phyloP scores from a whole-genome alignment of 352 stramenopile genomes.

The Phytophthora crassamura region DNA sequence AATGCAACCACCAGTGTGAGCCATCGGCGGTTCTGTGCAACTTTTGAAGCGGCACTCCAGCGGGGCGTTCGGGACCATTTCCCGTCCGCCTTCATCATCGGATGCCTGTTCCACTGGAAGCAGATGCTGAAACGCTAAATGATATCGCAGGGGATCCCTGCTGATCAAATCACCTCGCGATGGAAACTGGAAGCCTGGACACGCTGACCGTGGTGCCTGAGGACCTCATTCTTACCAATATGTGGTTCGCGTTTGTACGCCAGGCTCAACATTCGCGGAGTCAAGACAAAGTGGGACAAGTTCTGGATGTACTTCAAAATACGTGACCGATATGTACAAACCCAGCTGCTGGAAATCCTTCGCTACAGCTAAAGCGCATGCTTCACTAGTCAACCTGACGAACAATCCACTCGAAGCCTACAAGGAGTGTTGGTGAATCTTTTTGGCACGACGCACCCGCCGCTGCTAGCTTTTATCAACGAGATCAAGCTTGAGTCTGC shows the following conservation, averaged over 20 bases:
- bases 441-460: no score
- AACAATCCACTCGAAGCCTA: conserved; percentile 13
- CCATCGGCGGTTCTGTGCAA: neutral
- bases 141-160: conserved; percentile 1
- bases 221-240: neutral
- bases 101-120: conserved; percentile 11
- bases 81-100: neutral
- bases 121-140: conserved; percentile 2
- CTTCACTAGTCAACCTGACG: conserved; percentile 1
- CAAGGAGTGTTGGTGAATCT: neutral
- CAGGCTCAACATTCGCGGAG: neutral
- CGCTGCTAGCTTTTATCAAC: no score
- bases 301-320: conserved; percentile 10
- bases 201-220: conserved; percentile 5
- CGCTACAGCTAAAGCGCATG: neutral
- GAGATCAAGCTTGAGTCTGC: no score
- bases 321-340: conserved; percentile 2
- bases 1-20: neutral
- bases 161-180: neutral
- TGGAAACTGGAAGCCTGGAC: neutral
- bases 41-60: neutral
- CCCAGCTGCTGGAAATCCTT: conserved; percentile 7
- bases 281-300: conserved; percentile 3
- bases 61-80: conserved; percentile 4
- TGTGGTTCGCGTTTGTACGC: neutral